Evolutionary conservation across 257 asterid species (phyloP).

Genomic region (Fraxinus quadrangulata): DNA sequence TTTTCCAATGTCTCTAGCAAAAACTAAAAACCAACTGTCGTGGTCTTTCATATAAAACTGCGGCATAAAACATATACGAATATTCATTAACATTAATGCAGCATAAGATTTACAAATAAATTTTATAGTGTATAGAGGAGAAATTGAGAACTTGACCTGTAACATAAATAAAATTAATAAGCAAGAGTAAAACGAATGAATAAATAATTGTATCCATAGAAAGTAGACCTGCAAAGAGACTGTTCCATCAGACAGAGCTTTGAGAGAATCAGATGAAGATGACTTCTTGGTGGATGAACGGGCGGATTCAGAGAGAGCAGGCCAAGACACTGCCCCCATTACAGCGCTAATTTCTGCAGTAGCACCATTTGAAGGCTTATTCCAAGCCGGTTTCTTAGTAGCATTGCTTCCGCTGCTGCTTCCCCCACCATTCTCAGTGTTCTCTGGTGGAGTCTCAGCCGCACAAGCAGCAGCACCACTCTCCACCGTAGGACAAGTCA

Average conservation of each 20-base stretch:
- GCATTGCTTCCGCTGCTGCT: slow-evolving; percentile 21
- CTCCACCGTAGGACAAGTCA: slow-evolving; percentile 23
- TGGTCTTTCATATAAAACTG: not conserved
- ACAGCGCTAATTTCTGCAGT: slow-evolving; percentile 49
- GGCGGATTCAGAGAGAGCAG: slow-evolving; percentile 74
- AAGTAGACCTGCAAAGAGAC: slow-evolving; percentile 49
- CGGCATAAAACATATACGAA: not conserved
- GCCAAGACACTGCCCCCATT: slow-evolving; percentile 85
- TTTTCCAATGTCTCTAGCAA: not conserved
- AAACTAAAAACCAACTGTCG: not conserved
- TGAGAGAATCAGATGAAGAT: slow-evolving; percentile 44
- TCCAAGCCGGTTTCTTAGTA: slow-evolving; percentile 64
- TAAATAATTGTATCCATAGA: not conserved
- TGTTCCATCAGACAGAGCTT: slow-evolving; percentile 42
- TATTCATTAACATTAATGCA: not conserved
- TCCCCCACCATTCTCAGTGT: slow-evolving; percentile 37
- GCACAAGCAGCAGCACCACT: slow-evolving; percentile 25
- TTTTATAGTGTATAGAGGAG: not conserved
- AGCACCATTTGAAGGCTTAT: slow-evolving; percentile 50
- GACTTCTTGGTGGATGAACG: slow-evolving; percentile 58
- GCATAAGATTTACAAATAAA: not conserved
- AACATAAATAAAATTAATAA: not conserved
- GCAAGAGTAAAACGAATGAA: not conserved
- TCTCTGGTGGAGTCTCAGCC: slow-evolving; percentile 40
- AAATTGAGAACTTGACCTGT: not conserved